Conservation (phyloP, 2,329 filamentous ascomycete genomes). For the Septoria linicola region DNA sequence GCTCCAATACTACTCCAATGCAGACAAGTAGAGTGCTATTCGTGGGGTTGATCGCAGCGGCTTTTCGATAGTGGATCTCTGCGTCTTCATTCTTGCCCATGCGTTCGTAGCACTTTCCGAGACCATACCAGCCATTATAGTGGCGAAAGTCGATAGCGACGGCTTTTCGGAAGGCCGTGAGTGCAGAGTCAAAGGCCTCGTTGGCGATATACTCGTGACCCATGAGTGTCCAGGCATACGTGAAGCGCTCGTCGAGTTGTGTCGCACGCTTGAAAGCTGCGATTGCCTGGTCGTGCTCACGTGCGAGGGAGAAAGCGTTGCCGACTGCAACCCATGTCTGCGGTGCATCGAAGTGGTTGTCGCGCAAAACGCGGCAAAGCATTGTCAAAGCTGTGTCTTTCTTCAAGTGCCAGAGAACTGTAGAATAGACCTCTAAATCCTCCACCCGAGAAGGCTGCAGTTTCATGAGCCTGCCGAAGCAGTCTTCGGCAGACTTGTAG, state of each 20-base stretch:
- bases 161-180: conserved; percentile 80
- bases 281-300: conserved; percentile 91
- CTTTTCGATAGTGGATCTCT: conserved; percentile 85
- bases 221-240: conserved; percentile 92
- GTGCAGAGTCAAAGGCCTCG: conserved; percentile 94
- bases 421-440: conserved; percentile 98
- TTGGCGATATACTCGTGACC: conserved; percentile 95
- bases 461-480: conserved; percentile 75
- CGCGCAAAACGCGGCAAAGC: conserved; percentile 84
- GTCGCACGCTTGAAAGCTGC: conserved; percentile 93
- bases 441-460: conserved; percentile 79
- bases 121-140: conserved; percentile 97
- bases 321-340: conserved; percentile 95
- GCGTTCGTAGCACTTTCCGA: conserved; percentile 65
- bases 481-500: conserved; percentile 82
- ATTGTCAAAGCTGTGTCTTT: conserved; percentile 89
- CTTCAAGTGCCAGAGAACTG: conserved; percentile 97
- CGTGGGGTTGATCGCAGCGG: conserved; percentile 84
- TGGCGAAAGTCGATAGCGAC: conserved; percentile 84
- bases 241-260: conserved; percentile 83
- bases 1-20: conserved; percentile 83
- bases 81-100: conserved; percentile 65
- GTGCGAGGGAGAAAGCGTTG: conserved; percentile 88
- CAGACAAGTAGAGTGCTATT: conserved; percentile 91
- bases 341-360: conserved; percentile 82